Conservation (phyloP, 306 rosid genomes). For the Pyrus betulifolia region DNA sequence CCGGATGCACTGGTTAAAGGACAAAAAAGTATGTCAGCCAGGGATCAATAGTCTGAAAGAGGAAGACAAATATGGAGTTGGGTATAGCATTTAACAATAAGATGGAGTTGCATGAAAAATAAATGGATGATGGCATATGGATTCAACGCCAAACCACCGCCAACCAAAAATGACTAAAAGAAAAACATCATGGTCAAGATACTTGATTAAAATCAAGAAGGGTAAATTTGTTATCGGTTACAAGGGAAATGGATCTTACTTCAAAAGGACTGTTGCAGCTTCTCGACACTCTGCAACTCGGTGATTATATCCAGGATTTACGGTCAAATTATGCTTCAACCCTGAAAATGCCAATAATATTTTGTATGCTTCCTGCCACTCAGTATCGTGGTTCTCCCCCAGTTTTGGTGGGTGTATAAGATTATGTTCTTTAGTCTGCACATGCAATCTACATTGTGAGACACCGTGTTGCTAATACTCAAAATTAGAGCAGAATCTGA, state of each 20-base stretch:
- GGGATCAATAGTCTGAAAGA: background rate
- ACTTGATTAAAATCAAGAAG: background rate
- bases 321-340: slow-evolving; percentile 72
- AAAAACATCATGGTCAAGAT: background rate
- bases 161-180: background rate
- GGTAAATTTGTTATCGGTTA: background rate
- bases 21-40: slow-evolving; percentile 15
- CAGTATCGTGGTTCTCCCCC: slow-evolving; percentile 25
- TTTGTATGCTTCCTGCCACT: slow-evolving; percentile 41
- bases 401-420: slow-evolving; percentile 45
- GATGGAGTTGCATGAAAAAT: background rate
- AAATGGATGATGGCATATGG: background rate
- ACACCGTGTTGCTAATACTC: slow-evolving; percentile 8
- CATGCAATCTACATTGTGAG: slow-evolving; percentile 26
- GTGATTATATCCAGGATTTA: slow-evolving; percentile 73
- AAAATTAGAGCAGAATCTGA: slow-evolving; percentile 1
- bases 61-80: background rate
- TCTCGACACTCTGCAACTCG: slow-evolving; percentile 89
- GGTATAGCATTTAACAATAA: background rate
- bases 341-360: slow-evolving; percentile 90
- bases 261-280: slow-evolving; percentile 68
- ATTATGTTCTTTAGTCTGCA: slow-evolving; percentile 70
- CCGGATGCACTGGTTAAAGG: slow-evolving; percentile 59
- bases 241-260: slow-evolving; percentile 36
- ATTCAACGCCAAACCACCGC: background rate